Evolutionary conservation across 441 rosid species (phyloP).

Genomic region (Pelargonium fulgidum): DNA sequence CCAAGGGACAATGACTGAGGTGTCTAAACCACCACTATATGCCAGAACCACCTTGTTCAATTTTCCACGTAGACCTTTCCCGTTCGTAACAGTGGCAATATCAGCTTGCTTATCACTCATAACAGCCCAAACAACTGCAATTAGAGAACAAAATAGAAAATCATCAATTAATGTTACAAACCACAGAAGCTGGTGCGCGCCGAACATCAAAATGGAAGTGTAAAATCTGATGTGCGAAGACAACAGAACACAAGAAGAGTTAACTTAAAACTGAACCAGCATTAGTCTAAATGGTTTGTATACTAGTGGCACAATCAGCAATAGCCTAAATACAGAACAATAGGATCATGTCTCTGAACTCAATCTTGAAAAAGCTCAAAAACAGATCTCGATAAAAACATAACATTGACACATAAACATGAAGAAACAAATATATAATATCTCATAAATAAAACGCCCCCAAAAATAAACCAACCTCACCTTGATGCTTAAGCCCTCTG

Average conservation of each 20-base stretch:
- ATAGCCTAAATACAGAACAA: too few species aligned
- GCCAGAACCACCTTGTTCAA: conserved; percentile 86
- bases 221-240: too few species aligned
- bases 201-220: background rate
- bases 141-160: conserved; percentile 4
- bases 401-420: background rate
- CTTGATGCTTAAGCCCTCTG: conserved; percentile 16
- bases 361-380: background rate
- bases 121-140: conserved; percentile 56
- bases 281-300: too few species aligned
- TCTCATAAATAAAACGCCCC: background rate
- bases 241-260: too few species aligned
- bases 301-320: too few species aligned
- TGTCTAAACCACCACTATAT: conserved; percentile 91
- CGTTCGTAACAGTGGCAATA: conserved; percentile 25
- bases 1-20: conserved; percentile 96
- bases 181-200: background rate
- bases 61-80: conserved; percentile 59
- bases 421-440: background rate
- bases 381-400: background rate
- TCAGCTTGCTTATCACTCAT: conserved; percentile 31
- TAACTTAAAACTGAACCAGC: too few species aligned
- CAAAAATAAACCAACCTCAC: conserved; percentile 16
- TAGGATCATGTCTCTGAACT: too few species aligned
- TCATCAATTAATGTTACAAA: background rate